A percentile compares a stretch with the other conserved stretches of the same genome.
phyloP scores from a whole-genome alignment of 2,329 filamentous ascomycete genomes.

The Amesomyces nigricolor region DNA sequence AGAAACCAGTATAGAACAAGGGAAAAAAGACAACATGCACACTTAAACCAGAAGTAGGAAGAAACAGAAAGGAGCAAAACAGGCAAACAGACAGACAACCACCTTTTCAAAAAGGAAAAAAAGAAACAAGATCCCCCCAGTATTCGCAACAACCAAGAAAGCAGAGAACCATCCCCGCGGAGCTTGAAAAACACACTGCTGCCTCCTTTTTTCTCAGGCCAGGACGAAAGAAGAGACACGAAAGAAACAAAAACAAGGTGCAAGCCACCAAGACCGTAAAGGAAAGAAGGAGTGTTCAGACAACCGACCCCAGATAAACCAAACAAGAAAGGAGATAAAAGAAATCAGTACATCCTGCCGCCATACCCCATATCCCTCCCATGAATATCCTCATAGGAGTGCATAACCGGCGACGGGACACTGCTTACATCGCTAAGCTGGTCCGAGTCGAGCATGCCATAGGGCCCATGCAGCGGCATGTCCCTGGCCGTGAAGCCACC shows the following conservation, averaged over 20 bases:
- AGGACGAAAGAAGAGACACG: background rate
- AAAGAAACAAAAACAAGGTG: background rate
- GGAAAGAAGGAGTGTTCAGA: conserved; percentile 14
- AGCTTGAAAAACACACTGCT: conserved; percentile 9
- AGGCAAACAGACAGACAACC: background rate
- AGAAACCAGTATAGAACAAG: no score
- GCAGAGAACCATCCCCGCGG: background rate
- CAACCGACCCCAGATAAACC: conserved; percentile 15
- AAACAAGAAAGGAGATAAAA: background rate
- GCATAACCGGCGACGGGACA: conserved; percentile 32
- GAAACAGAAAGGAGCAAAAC: no score
- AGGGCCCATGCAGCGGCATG: conserved; percentile 28
- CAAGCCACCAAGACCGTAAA: background rate
- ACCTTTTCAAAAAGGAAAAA: no score
- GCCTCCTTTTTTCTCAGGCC: no score
- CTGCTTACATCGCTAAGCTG: conserved; percentile 35
- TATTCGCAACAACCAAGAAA: no score
- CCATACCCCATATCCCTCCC: conserved; percentile 38
- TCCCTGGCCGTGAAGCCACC: background rate
- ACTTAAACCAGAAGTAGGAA: background rate
- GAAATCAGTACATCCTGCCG: conserved; percentile 40
- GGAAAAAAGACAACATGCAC: background rate
- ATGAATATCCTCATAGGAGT: conserved; percentile 43
- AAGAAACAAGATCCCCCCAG: no score
- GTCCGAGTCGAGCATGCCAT: conserved; percentile 45